These are phyloP conservation scores for Bonia amplexicaulis DNA, from an alignment of 176 grass and related monocot species.

Conservation along the genomic window DNA sequence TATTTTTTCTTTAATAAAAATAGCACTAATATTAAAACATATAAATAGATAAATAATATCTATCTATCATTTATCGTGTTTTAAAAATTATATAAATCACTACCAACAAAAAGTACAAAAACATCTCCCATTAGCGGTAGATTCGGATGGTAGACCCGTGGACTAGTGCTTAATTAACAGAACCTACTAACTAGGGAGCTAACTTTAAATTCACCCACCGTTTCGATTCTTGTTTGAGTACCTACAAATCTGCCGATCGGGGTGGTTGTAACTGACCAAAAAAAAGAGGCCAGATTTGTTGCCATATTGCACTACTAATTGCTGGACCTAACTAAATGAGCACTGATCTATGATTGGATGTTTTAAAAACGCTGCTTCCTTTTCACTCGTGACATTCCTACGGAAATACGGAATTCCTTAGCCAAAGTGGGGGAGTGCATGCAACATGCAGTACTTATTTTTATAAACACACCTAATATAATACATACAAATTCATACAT, in stretches of 20 bases:
- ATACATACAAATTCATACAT: too few relatives aligned
- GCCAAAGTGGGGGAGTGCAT: background rate
- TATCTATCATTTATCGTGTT: too few relatives aligned
- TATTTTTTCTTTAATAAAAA: too few relatives aligned
- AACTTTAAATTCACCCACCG: background rate
- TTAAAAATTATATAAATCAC: too few relatives aligned
- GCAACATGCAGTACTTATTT: too few relatives aligned
- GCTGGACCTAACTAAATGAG: background rate
- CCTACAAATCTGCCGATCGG: background rate
- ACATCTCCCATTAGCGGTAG: too few relatives aligned
- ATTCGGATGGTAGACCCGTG: too few relatives aligned
- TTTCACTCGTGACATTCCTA: background rate
- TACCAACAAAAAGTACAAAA: too few relatives aligned
- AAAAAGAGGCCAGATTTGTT: background rate
- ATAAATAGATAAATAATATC: too few relatives aligned
- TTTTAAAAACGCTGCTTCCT: background rate
- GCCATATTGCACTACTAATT: background rate
- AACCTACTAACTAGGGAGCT: background rate
- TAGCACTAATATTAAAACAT: too few relatives aligned
- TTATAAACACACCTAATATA: too few relatives aligned
- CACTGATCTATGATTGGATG: background rate
- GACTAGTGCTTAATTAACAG: too few relatives aligned
- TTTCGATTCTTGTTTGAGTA: background rate
- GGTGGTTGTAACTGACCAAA: background rate
- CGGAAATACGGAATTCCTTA: background rate